phyloP scores from a whole-genome alignment of 2,329 filamentous ascomycete genomes.

The Albophoma yamanashiensis region DNA sequence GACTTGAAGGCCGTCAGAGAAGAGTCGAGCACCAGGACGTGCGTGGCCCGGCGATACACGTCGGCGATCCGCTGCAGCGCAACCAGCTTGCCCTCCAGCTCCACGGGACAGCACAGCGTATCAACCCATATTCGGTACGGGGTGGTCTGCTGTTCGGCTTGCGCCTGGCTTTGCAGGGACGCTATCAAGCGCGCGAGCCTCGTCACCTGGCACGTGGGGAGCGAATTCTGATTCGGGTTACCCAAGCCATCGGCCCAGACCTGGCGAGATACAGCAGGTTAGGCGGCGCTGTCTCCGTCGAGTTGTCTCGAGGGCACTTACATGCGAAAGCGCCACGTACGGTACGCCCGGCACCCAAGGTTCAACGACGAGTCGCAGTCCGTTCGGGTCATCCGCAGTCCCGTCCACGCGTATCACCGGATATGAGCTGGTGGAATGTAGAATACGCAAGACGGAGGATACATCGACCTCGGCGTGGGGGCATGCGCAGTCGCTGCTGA shows the following conservation, averaged over 20 bases:
- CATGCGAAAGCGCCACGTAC: constrained; percentile 24
- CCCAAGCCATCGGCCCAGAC: constrained; percentile 26
- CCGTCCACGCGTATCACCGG: constrained; percentile 8
- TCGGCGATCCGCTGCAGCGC: constrained; percentile 21
- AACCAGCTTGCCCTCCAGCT: constrained; percentile 11
- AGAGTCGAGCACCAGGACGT: constrained; percentile 22
- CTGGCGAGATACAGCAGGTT: not conserved
- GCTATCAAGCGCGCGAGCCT: constrained; percentile 13
- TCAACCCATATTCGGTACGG: constrained; percentile 21
- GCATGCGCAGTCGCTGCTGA: constrained; percentile 10
- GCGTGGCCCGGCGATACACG: constrained; percentile 19
- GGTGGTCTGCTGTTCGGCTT: not conserved
- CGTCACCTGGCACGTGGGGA: constrained; percentile 19
- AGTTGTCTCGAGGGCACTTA: not conserved
- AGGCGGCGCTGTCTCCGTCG: not conserved
- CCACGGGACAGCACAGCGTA: constrained; percentile 21
- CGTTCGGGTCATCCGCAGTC: not conserved
- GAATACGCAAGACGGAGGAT: constrained; percentile 5
- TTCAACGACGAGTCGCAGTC: constrained; percentile 11
- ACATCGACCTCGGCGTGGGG: constrained; percentile 9
- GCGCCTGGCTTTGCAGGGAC: constrained; percentile 4
- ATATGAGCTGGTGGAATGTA: constrained; percentile 7
- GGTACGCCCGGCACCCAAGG: constrained; percentile 9
- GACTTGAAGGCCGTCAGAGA: constrained; percentile 13
- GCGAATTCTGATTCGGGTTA: constrained; percentile 16